Evolutionary conservation across 1,284 basidiomycete genomes (phyloP).

Genomic region (Meira nashicola): DNA sequence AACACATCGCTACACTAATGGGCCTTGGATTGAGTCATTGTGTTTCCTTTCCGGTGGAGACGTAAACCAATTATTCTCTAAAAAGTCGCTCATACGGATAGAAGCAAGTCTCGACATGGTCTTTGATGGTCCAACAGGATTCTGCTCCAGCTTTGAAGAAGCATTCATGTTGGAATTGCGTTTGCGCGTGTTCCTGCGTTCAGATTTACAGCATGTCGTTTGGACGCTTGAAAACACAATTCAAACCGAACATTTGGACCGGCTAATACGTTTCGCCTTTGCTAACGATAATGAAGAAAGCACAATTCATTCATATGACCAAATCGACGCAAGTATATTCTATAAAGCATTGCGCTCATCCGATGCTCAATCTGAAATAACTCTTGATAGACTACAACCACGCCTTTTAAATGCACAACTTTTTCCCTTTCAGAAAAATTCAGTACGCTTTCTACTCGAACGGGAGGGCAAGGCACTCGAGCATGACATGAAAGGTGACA

Average conservation of each 20-base stretch:
- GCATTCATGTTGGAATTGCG: not conserved
- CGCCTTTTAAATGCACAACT: slow-evolving; percentile 26
- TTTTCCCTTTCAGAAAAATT: slow-evolving; percentile 43
- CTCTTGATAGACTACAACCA: slow-evolving; percentile 27
- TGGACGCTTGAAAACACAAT: slow-evolving; percentile 10
- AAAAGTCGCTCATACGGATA: too few relatives aligned
- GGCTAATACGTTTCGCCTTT: slow-evolving; percentile 15
- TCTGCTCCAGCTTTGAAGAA: not conserved
- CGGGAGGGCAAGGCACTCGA: slow-evolving; percentile 32
- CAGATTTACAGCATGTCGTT: slow-evolving; percentile 10
- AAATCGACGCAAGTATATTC: slow-evolving; percentile 26
- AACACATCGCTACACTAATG: slow-evolving; percentile 21
- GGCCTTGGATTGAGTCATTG: slow-evolving; percentile 18
- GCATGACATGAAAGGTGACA: not conserved
- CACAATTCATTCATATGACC: not conserved
- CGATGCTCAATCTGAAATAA: slow-evolving; percentile 3
- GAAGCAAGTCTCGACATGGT: not conserved
- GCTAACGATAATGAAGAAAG: not conserved
- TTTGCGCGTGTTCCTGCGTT: slow-evolving; percentile 12
- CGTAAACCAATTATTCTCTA: not conserved
- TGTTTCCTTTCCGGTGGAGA: not conserved
- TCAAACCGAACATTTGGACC: slow-evolving; percentile 20
- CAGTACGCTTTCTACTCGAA: slow-evolving; percentile 37
- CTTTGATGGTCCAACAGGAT: not conserved
- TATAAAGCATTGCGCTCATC: slow-evolving; percentile 27